Evolutionary conservation across 2,329 filamentous ascomycete genomes (phyloP).

Genomic region (Aspergillus fischeri): DNA sequence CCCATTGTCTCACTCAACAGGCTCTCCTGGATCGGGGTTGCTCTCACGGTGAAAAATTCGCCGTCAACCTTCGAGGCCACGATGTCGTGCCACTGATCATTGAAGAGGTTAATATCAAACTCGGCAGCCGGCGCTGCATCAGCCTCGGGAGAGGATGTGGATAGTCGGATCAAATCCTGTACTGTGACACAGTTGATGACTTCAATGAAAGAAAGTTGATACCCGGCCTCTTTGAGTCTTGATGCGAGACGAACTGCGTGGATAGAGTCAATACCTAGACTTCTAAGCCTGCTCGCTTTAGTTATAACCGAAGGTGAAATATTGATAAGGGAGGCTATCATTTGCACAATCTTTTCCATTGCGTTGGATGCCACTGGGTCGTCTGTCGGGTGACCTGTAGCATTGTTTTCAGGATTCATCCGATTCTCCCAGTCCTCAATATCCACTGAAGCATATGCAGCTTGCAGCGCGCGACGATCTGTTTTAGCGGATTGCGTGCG

Average conservation of each 20-base stretch:
- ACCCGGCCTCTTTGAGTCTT: slow-evolving; percentile 21
- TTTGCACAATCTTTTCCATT: slow-evolving; percentile 14
- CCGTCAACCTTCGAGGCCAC: slow-evolving; percentile 14
- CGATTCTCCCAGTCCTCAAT: slow-evolving; percentile 25
- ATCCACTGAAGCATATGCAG: slow-evolving; percentile 22
- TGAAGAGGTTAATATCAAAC: slow-evolving; percentile 21
- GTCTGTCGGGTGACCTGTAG: background rate
- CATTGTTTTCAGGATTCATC: slow-evolving; percentile 14
- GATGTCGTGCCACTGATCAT: slow-evolving; percentile 16
- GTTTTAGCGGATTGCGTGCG: slow-evolving; percentile 30
- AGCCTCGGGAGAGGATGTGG: background rate
- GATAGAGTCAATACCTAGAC: slow-evolving; percentile 31
- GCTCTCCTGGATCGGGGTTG: slow-evolving; percentile 37
- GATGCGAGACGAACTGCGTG: slow-evolving; percentile 27
- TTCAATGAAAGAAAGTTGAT: slow-evolving; percentile 25
- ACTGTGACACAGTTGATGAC: slow-evolving; percentile 27
- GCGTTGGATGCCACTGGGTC: background rate
- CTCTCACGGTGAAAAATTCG: slow-evolving; percentile 21
- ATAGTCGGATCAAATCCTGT: slow-evolving; percentile 20
- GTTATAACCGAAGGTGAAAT: slow-evolving; percentile 18
- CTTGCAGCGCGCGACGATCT: slow-evolving; percentile 27
- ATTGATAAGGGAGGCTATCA: slow-evolving; percentile 20
- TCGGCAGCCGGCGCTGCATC: background rate
- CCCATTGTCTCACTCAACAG: slow-evolving; percentile 39
- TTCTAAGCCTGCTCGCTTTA: slow-evolving; percentile 19